A percentile compares a stretch with the other conserved stretches of the same genome.
Evolutionary conservation across 2,329 filamentous ascomycete genomes (phyloP).

Genomic region (Colletotrichum spaethianum): DNA sequence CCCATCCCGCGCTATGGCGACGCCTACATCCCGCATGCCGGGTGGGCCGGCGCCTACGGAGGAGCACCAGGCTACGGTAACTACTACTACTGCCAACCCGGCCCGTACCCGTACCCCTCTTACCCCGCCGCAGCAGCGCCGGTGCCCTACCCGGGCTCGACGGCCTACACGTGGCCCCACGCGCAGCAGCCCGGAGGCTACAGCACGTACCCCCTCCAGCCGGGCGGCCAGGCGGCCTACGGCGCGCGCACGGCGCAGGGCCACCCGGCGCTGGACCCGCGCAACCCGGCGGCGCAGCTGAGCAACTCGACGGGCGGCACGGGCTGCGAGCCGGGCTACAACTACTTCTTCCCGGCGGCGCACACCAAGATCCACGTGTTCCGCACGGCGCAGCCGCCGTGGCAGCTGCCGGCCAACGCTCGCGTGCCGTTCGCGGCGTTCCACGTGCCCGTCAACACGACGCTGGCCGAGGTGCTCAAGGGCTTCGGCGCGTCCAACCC

Average conservation of each 20-base stretch:
- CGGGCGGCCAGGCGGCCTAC: slow-evolving; percentile 54
- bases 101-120: slow-evolving; percentile 51
- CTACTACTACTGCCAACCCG: slow-evolving; percentile 52
- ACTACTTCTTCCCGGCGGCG: slow-evolving; percentile 71
- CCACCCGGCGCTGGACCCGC: slow-evolving; percentile 58
- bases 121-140: slow-evolving; percentile 9
- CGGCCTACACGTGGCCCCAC: slow-evolving; percentile 37
- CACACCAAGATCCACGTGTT: slow-evolving; percentile 74
- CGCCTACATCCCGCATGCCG: slow-evolving; percentile 54
- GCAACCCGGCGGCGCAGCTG: slow-evolving; percentile 68
- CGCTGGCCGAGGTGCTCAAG: slow-evolving; percentile 69
- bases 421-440: slow-evolving; percentile 63
- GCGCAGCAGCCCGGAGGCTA: neutral
- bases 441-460: slow-evolving; percentile 67
- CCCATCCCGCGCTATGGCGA: slow-evolving; percentile 53
- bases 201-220: slow-evolving; percentile 49
- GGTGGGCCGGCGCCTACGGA: slow-evolving; percentile 39
- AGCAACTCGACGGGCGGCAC: slow-evolving; percentile 70
- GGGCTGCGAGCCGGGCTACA: slow-evolving; percentile 74
- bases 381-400: slow-evolving; percentile 65
- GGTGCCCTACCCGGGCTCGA: slow-evolving; percentile 17
- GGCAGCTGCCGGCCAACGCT: slow-evolving; percentile 62
- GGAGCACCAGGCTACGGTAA: slow-evolving; percentile 19
- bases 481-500: slow-evolving; percentile 71
- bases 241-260: slow-evolving; percentile 57